phyloP scores from a whole-genome alignment of 371 early-diverging fungal genomes.

The Smittium mucronatum region DNA sequence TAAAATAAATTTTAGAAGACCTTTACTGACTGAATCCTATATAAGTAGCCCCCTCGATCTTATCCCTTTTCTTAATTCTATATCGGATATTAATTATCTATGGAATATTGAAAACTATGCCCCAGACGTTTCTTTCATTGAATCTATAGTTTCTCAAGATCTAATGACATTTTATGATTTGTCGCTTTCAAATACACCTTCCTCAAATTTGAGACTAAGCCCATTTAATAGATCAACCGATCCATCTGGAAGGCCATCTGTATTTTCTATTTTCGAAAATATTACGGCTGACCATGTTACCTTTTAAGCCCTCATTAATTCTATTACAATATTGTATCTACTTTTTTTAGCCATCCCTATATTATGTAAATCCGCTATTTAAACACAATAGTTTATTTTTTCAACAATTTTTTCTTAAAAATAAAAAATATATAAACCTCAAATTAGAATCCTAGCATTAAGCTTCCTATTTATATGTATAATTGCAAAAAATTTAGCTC shows the following conservation, averaged over 20 bases:
- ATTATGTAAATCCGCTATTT: too few relatives aligned
- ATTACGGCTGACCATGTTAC: neutral
- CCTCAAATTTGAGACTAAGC: neutral
- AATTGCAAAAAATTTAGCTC: too few relatives aligned
- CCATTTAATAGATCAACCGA: neutral
- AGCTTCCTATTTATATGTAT: too few relatives aligned
- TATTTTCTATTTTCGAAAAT: constrained; percentile 2
- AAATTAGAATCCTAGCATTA: too few relatives aligned
- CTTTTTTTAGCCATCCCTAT: too few relatives aligned
- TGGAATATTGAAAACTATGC: neutral
- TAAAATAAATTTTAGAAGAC: neutral
- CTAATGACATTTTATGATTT: constrained; percentile 4
- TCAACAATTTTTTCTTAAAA: too few relatives aligned
- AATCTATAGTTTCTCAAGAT: neutral
- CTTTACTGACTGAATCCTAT: neutral
- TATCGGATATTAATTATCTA: neutral
- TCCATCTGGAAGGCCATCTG: neutral
- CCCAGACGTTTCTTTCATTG: constrained; percentile 4
- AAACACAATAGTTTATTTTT: too few relatives aligned
- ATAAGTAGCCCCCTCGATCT: neutral
- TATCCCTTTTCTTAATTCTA: neutral
- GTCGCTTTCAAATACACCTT: neutral
- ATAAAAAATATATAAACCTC: too few relatives aligned
- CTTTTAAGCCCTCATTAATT: neutral
- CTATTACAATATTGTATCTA: too few relatives aligned